Evolutionary conservation across 352 stramenopile species (phyloP).

Genomic region (Aphanomyces euteiches): DNA sequence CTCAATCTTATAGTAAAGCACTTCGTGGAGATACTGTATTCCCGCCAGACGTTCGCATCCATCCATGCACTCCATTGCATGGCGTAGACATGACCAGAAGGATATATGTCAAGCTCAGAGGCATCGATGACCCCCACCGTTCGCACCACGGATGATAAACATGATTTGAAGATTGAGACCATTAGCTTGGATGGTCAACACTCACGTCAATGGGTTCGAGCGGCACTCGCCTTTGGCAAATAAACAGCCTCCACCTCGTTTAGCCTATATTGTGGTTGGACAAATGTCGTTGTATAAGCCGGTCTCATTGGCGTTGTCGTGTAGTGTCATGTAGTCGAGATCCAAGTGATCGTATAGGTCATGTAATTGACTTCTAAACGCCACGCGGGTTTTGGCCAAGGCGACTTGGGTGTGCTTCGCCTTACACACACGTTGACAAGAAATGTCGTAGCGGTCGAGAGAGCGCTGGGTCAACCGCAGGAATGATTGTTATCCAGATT

Average conservation of each 20-base stretch:
- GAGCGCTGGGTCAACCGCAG: neutral
- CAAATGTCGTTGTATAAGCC: slow-evolving; percentile 27
- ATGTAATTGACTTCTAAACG: neutral
- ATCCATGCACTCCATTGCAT: slow-evolving; percentile 36
- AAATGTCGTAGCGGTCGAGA: neutral
- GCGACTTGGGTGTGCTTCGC: neutral
- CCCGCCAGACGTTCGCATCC: slow-evolving; percentile 23
- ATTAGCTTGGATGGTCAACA: slow-evolving; percentile 31
- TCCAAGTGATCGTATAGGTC: neutral
- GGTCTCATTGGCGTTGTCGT: slow-evolving; percentile 33
- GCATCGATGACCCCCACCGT: slow-evolving; percentile 29
- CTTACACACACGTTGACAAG: neutral
- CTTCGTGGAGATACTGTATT: slow-evolving; percentile 28
- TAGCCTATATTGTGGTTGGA: slow-evolving; percentile 15
- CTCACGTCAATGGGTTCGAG: slow-evolving; percentile 25
- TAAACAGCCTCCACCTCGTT: slow-evolving; percentile 19
- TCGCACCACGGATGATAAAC: slow-evolving; percentile 30
- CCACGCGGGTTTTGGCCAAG: neutral
- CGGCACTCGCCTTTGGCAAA: slow-evolving; percentile 24
- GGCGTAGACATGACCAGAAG: slow-evolving; percentile 25
- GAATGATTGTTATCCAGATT: neutral
- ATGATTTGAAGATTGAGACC: slow-evolving; percentile 33
- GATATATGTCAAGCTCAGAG: slow-evolving; percentile 27
- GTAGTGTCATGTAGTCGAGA: neutral
- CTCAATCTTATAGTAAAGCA: slow-evolving; percentile 18